A percentile compares a stretch with the other conserved stretches of the same genome.
Conservation (phyloP, 2,329 filamentous ascomycete genomes). For the Xenosphaeropsis pyriputrescens region DNA sequence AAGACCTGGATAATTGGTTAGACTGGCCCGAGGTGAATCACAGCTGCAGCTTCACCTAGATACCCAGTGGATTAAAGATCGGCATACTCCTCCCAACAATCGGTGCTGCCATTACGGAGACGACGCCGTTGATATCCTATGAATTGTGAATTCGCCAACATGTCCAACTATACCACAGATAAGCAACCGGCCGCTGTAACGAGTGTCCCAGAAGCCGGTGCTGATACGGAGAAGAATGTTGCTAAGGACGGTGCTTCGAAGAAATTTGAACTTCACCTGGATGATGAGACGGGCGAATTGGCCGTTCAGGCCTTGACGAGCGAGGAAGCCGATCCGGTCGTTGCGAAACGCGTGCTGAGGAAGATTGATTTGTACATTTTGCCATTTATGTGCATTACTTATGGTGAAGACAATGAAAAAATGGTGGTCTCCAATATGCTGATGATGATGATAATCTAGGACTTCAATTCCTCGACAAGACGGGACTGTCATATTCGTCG, state of each 20-base stretch:
- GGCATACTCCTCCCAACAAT: too few relatives aligned
- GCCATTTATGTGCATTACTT: constrained; percentile 11
- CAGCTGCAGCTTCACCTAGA: too few relatives aligned
- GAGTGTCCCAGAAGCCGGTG: too few relatives aligned
- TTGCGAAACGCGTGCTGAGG: constrained; percentile 8
- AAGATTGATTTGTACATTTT: constrained; percentile 11
- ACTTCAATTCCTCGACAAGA: constrained; percentile 18
- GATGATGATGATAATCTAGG: background rate
- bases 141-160: too few relatives aligned
- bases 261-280: constrained; percentile 2
- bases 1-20: too few relatives aligned
- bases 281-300: constrained; percentile 19
- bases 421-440: background rate
- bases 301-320: constrained; percentile 20
- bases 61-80: too few relatives aligned
- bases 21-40: too few relatives aligned
- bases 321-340: constrained; percentile 10
- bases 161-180: background rate
- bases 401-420: background rate
- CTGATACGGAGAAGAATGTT: too few relatives aligned
- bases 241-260: too few relatives aligned
- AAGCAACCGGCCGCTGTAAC: constrained; percentile 4
- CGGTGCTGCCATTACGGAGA: too few relatives aligned
- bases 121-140: too few relatives aligned
- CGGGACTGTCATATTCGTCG: constrained; percentile 33